phyloP scores from a whole-genome alignment of 2,329 filamentous ascomycete genomes.

The Cordyceps farinosa region DNA sequence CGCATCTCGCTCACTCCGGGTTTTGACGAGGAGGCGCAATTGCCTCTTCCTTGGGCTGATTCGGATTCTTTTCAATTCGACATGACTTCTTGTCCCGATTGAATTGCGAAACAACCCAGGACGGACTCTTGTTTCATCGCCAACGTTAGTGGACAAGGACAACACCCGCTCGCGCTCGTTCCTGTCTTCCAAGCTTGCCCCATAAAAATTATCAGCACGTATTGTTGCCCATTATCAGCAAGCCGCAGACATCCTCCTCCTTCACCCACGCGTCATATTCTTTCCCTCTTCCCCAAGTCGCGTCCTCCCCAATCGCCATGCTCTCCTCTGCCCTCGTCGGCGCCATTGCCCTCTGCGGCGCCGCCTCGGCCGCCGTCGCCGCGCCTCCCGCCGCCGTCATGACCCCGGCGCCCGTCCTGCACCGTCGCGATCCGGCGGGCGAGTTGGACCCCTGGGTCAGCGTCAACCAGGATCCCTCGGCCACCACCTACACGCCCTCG shows the following conservation, averaged over 20 bases:
- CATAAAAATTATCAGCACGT: slow-evolving; percentile 1
- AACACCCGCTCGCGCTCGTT: no score
- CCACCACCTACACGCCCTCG: slow-evolving; percentile 49
- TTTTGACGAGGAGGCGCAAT: not conserved
- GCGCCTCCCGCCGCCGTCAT: not conserved
- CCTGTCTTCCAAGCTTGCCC: no score
- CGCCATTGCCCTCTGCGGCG: slow-evolving; percentile 7
- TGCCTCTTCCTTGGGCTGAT: not conserved
- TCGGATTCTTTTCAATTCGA: not conserved
- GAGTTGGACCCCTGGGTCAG: slow-evolving; percentile 49
- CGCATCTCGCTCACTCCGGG: not conserved
- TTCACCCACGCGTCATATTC: not conserved
- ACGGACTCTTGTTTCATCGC: not conserved
- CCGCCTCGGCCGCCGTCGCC: not conserved
- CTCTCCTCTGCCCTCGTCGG: slow-evolving; percentile 1
- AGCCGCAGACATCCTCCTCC: not conserved
- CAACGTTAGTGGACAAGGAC: not conserved
- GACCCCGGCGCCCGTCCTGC: slow-evolving; percentile 18
- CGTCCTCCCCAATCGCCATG: slow-evolving; percentile 10
- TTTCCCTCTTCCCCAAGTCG: not conserved
- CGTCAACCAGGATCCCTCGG: slow-evolving; percentile 45
- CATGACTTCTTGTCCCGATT: not conserved
- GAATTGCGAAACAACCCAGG: not conserved
- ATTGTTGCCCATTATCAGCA: not conserved
- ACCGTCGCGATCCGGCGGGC: slow-evolving; percentile 27